These are phyloP conservation scores for Brassica carinata DNA, from an alignment of 345 rosid genomes.

Conservation along the genomic window DNA sequence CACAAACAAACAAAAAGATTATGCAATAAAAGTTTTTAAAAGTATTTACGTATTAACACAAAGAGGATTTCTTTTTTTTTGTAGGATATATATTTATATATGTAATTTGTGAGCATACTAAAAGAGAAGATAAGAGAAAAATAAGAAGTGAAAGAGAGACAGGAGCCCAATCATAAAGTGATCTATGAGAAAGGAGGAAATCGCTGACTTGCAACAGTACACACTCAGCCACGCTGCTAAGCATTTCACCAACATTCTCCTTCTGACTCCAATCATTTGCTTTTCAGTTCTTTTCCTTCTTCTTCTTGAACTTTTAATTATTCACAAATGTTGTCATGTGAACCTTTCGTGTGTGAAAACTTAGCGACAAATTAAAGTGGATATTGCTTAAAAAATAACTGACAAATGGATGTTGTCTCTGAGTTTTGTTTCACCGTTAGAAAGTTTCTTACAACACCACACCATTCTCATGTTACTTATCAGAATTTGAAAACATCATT, in stretches of 20 bases:
- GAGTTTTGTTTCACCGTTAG: background rate
- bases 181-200: constrained; percentile 19
- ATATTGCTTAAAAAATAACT: background rate
- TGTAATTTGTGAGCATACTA: background rate
- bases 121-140: background rate
- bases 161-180: constrained; percentile 27
- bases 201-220: constrained; percentile 30
- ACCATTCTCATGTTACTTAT: background rate
- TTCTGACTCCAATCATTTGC: constrained; percentile 33
- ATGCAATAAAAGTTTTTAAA: too few relatives aligned
- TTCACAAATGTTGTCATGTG: background rate
- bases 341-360: background rate
- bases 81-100: background rate
- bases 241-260: constrained; percentile 34
- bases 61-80: too few relatives aligned
- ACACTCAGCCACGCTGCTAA: constrained; percentile 37
- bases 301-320: background rate
- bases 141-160: constrained; percentile 4
- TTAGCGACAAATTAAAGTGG: background rate
- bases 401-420: background rate
- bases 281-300: background rate
- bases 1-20: background rate
- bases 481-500: background rate
- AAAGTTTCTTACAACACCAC: background rate
- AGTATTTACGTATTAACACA: background rate